Conservation (phyloP, 1,284 basidiomycete genomes). For the Vanrija sp. region DNA sequence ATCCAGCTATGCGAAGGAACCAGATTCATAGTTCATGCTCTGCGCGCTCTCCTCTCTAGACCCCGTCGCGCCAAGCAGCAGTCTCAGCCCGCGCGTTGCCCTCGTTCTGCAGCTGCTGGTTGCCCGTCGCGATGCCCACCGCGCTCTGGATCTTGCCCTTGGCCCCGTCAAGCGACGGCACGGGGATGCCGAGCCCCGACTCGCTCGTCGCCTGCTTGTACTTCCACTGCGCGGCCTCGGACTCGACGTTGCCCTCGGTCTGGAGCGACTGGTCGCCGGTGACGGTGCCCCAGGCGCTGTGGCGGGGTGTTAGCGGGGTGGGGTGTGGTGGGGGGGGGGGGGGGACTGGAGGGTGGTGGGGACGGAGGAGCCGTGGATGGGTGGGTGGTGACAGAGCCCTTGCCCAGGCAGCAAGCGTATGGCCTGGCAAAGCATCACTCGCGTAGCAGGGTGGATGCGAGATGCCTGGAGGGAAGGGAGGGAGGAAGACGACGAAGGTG, state of each 20-base stretch:
- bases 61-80: slow-evolving; percentile 43
- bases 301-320: not conserved
- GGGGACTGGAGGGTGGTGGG: not conserved
- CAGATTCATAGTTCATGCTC: no score
- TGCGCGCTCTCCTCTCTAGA: slow-evolving; percentile 5
- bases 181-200: slow-evolving; percentile 14
- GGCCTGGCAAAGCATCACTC: not conserved
- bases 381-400: not conserved
- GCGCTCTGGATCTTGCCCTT: slow-evolving; percentile 44
- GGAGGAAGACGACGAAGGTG: not conserved
- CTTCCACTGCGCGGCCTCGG: slow-evolving; percentile 43
- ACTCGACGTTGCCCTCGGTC: slow-evolving; percentile 42
- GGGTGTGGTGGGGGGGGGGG: not conserved
- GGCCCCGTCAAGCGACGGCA: slow-evolving; percentile 31
- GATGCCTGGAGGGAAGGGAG: not conserved
- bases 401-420: not conserved
- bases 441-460: not conserved
- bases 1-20: not conserved
- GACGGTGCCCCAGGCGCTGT: slow-evolving; percentile 41
- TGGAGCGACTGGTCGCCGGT: slow-evolving; percentile 43
- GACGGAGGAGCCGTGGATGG: not conserved
- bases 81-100: slow-evolving; percentile 42
- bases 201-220: slow-evolving; percentile 34
- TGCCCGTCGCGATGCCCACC: slow-evolving; percentile 41
- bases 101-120: slow-evolving; percentile 42